Evolutionary conservation across 345 rosid genomes (phyloP).

Genomic region (Eucalyptus erythrocorys): DNA sequence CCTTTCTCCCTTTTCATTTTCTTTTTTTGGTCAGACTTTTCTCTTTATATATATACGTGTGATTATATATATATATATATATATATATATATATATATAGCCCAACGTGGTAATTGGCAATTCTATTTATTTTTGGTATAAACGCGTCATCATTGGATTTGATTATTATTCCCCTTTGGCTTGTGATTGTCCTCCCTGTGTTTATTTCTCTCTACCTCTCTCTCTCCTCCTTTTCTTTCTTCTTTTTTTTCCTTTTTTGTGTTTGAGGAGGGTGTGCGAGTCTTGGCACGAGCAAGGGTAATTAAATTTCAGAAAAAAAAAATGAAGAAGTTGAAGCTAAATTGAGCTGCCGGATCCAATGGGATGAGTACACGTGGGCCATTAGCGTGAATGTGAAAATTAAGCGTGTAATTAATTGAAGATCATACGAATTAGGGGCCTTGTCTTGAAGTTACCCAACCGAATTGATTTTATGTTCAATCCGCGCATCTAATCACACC

Average conservation of each 20-base stretch:
- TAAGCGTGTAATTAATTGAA: background rate
- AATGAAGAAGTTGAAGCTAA: background rate
- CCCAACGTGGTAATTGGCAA: background rate
- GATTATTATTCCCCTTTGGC: background rate
- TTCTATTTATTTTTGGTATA: background rate
- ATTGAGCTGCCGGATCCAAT: background rate
- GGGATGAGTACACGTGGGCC: background rate
- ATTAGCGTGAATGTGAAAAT: background rate
- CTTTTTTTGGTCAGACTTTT: background rate
- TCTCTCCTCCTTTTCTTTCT: too few species aligned
- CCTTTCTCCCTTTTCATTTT: background rate
- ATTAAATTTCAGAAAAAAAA: background rate
- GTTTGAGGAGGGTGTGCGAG: background rate
- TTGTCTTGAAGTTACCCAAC: background rate
- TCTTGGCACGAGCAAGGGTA: background rate
- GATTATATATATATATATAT: too few species aligned
- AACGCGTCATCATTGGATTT: background rate
- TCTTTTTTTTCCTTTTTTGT: fast-evolving
- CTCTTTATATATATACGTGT: too few species aligned
- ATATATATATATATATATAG: background rate
- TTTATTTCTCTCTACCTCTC: background rate
- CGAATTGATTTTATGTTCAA: background rate
- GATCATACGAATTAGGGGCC: background rate
- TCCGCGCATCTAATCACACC: background rate
- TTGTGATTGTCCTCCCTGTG: background rate